Base-by-base conservation (phyloP, 257 asterid species). In the Cordia subcordata region DNA sequence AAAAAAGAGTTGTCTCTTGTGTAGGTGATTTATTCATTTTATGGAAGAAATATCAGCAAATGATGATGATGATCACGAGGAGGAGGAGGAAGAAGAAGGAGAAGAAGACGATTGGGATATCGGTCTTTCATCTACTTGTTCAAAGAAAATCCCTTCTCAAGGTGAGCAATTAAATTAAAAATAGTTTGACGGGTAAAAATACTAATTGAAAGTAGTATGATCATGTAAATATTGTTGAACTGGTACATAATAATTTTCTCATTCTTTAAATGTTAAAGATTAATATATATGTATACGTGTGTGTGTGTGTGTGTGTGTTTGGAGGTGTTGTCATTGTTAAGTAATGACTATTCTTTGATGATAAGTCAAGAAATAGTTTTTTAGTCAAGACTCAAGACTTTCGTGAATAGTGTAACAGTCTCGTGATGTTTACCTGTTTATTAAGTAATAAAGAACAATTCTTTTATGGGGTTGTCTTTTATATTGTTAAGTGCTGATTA, bases 71-170 rank as follows among this genome's bases (percentile, higher is more conserved):
- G 58, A 62, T 10, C 38, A 53, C 14, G 63, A 62, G 12, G 73
- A 64, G 27, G 68, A 42, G 15, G 63, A 60, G 12, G 44, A 23
- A 52, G n/a, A n/a, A 17, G 66, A 61, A 17, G 72, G n/a, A 17
- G 66, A 61, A 17, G 72, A 63, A 39, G 68, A 42, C 15, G 63
- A 60, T 17, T 45, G 27, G 37, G 71, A 64, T 35, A 33, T 60
- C 54, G 63, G 60, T 37, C 14, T 53, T 54, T 54, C 55, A 18
- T 21, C 55, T 8, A 27, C 44, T 38, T 53, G 60, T 52, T 65
- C 68, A 10, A 64, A 68, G 58, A 44, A 61, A 21, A 22, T 32
- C 51, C n/a, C 40, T 61, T 45, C n/a, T n/a, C n/a, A n/a, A n/a
- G n/a, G n/a, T n/a, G n/a, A n/a, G n/a, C n/a, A n/a, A n/a, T n/a